Base-by-base conservation (phyloP, 108 stramenopile genomes). In the Skeletonema costatum region DNA sequence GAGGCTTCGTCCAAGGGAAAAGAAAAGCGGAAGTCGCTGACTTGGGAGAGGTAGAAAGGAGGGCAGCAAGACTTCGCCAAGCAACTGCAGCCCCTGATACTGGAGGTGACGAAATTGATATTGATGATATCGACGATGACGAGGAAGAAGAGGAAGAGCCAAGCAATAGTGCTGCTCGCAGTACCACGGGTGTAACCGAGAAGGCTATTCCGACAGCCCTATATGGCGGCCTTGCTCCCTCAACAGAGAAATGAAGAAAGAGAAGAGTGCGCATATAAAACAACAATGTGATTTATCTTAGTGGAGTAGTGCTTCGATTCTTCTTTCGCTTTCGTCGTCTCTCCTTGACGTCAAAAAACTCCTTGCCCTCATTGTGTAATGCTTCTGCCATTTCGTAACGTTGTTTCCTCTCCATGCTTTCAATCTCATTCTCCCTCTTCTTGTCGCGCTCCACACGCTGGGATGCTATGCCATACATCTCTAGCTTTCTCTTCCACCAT, bases 11-110 rank as follows among this genome's bases (percentile, higher is more conserved):
- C 7, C 58, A 73, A 44, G 63, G 78, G 17, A 92, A 96, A 72
- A 85, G 95, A 62, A 85, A 76, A 13, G 87, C 91, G 2, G 85
- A 76, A 41, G 76, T 79, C 44, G 87, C 89, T 1, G 86, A 88
- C 38, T 78, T 98, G 73, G 94, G 92, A 31, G 93, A 92, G 25
- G 78, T 98, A 29, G 97, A 98, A 77, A 87, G 94, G 51, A 87
- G 92, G 62, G 98, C 92, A 3, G 91, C 91, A 33, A 88, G 87
- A 68, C 80, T 95, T 50, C 87, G 88, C 9, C 87, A 91, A 71
- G 87, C 81, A 4, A 86, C 88, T 42, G 85, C 71, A 2, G 77
- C 38, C 7, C 60, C n/a, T 14, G 68, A 73, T 77, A 81, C 44
- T 21, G 87, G 83, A 59, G 90, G 79, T 56, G 93, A 90, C 46